Percentiles rank a stretch among this genome's conserved stretches.
These are phyloP conservation scores for Torulaspora quercuum DNA, from an alignment of 805 yeast species.

Conservation along the genomic window DNA sequence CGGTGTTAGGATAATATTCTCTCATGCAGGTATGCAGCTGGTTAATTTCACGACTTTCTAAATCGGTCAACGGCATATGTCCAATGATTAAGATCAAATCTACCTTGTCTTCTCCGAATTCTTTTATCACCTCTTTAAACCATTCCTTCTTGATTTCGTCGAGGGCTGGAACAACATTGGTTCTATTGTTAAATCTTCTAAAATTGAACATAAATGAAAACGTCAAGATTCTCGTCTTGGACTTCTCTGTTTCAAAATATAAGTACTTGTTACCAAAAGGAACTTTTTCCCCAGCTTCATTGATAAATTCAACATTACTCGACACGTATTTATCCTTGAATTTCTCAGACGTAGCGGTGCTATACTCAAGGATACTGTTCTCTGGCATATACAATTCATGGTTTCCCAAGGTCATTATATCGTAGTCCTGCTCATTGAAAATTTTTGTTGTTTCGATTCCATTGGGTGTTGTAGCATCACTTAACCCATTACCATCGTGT, in stretches of 20 bases:
- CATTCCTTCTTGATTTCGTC: slow-evolving; percentile 56
- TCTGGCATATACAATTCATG: slow-evolving; percentile 79
- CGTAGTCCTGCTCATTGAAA: slow-evolving; percentile 65
- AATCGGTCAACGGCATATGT: slow-evolving; percentile 64
- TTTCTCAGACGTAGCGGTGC: slow-evolving; percentile 46
- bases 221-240: slow-evolving; percentile 52
- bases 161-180: slow-evolving; percentile 60
- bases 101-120: slow-evolving; percentile 41
- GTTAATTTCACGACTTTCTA: slow-evolving; percentile 36
- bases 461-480: slow-evolving; percentile 73
- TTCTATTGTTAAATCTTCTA: slow-evolving; percentile 51
- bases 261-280: slow-evolving; percentile 67
- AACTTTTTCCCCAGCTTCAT: slow-evolving; percentile 44
- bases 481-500: slow-evolving; percentile 90
- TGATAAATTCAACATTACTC: slow-evolving; percentile 63
- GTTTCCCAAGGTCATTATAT: slow-evolving; percentile 80
- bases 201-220: slow-evolving; percentile 82
- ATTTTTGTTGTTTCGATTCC: slow-evolving; percentile 62
- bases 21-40: slow-evolving; percentile 48
- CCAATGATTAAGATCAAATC: slow-evolving; percentile 73
- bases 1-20: slow-evolving; percentile 51
- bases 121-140: slow-evolving; percentile 50
- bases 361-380: slow-evolving; percentile 61
- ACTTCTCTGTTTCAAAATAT: slow-evolving; percentile 60
- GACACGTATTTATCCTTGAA: slow-evolving; percentile 65